Base-by-base conservation (phyloP, 805 yeast species). In the Cyberlindnera maritima region DNA sequence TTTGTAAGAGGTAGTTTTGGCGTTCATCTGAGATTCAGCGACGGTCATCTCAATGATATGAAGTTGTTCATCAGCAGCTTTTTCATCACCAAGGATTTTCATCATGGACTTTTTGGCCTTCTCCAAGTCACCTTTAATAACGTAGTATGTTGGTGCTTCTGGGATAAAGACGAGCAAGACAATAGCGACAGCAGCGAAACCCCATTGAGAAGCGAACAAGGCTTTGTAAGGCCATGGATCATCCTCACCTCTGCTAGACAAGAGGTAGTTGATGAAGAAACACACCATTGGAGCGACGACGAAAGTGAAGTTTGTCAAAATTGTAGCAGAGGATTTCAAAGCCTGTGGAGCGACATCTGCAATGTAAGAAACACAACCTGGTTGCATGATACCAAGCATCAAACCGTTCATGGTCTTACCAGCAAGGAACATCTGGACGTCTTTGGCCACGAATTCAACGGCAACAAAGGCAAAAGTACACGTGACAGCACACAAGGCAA, bases 111-210 rank as follows among this genome's bases (percentile, higher is more conserved):
- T 43, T 41, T 54, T 60, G 23, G 74, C 75, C 14, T 68, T 68
- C 4, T 53, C 66, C 35, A 46, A 31, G 36, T 59, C 52, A 8
- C 68, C 71, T 19, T 61, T 60, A 46, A 65, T 65, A 41, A 68
- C 64, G 49, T 69, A 60, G 66, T 63, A 70, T 66, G 71, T 69
- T 13, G 77, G 77, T 14, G 71, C 66, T 39, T 71, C 75, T 0
- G 76, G 75, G 32, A 74, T 67, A 6, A 67, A 54, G 36, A 45
- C 61, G 13, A 68, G 60, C 34, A 65, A 64, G 20, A 68, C 49
- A 23, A 63, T 57, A 49, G 48, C 18, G 26, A 50, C 44, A 12
- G 34, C 41, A 20, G 45, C 45, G 35, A 53, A 53, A 6, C 54
- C 56, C 56, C 56, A 53, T 36, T 53, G 56, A 4, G 56, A 21